phyloP scores from a whole-genome alignment of 345 rosid genomes.

The Noccaea caerulescens region DNA sequence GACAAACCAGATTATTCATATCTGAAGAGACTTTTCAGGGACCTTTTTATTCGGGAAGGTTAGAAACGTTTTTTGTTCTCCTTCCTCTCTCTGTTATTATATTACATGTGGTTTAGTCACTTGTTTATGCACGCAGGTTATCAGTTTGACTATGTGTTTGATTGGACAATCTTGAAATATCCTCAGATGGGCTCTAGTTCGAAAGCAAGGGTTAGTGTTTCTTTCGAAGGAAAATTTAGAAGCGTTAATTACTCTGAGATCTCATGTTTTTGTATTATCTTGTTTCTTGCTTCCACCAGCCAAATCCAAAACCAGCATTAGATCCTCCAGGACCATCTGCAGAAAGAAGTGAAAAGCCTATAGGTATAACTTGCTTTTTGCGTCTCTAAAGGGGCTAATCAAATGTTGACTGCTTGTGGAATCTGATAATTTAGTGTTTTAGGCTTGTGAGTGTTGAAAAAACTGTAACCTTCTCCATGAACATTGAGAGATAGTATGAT shows the following conservation, averaged over 20 bases:
- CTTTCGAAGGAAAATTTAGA: not conserved
- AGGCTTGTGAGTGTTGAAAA: slow-evolving; percentile 2
- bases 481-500: not conserved
- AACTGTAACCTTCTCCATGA: not conserved
- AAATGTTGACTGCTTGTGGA: slow-evolving; percentile 11
- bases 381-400: not conserved
- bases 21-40: slow-evolving; percentile 88
- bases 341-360: slow-evolving; percentile 69
- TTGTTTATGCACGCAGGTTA: slow-evolving; percentile 58
- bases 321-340: slow-evolving; percentile 66
- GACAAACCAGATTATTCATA: slow-evolving; percentile 97
- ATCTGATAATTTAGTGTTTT: not conserved
- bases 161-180: slow-evolving; percentile 90
- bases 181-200: slow-evolving; percentile 85
- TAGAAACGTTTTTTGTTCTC: slow-evolving; percentile 14
- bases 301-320: slow-evolving; percentile 56
- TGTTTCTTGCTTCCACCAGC: slow-evolving; percentile 40
- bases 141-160: slow-evolving; percentile 92
- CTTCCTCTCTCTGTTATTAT: not conserved
- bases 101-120: slow-evolving; percentile 1
- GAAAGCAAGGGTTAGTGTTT: slow-evolving; percentile 63
- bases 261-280: slow-evolving; percentile 12
- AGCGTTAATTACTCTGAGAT: not conserved
- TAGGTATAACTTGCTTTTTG: slow-evolving; percentile 49
- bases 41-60: slow-evolving; percentile 93